A percentile compares a stretch with the other conserved stretches of the same genome.
Conservation (phyloP, 495 filamentous ascomycete genomes). For the Astrothelium subdiscretum region DNA sequence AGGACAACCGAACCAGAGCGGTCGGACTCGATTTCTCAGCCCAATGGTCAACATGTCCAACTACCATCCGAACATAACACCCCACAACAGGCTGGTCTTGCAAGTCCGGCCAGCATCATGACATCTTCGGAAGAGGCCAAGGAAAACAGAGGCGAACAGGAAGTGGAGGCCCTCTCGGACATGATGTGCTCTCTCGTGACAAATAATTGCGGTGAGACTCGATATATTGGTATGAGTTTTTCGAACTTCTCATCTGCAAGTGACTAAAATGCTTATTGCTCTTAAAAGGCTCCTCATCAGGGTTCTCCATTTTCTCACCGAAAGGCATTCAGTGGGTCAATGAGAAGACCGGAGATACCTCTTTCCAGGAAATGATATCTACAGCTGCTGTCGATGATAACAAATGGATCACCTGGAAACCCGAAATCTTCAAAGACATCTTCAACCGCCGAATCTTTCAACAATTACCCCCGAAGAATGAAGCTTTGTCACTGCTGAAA, state of each 20-base stretch:
- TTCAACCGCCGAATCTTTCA: conserved; percentile 78
- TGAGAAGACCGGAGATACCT: conserved; percentile 87
- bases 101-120: conserved; percentile 24
- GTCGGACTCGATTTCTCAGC: background rate
- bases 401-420: conserved; percentile 94
- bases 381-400: conserved; percentile 69
- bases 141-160: conserved; percentile 38
- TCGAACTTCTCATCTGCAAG: background rate
- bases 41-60: background rate
- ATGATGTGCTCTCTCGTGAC: conserved; percentile 99
- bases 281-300: conserved; percentile 75
- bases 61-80: conserved; percentile 27
- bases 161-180: conserved; percentile 85
- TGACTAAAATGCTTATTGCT: background rate
- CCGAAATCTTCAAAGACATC: conserved; percentile 87
- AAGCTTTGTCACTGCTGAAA: conserved; percentile 70
- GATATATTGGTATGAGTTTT: conserved; percentile 71
- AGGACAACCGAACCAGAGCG: background rate
- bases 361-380: conserved; percentile 93
- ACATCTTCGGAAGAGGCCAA: conserved; percentile 40
- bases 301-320: conserved; percentile 95
- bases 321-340: conserved; percentile 99
- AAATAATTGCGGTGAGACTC: conserved; percentile 87
- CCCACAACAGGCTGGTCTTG: conserved; percentile 28
- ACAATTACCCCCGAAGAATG: conserved; percentile 66